These are phyloP conservation scores for Pontederia paniculata DNA, from an alignment of 176 grass and related monocot genomes.

Conservation along the genomic window DNA sequence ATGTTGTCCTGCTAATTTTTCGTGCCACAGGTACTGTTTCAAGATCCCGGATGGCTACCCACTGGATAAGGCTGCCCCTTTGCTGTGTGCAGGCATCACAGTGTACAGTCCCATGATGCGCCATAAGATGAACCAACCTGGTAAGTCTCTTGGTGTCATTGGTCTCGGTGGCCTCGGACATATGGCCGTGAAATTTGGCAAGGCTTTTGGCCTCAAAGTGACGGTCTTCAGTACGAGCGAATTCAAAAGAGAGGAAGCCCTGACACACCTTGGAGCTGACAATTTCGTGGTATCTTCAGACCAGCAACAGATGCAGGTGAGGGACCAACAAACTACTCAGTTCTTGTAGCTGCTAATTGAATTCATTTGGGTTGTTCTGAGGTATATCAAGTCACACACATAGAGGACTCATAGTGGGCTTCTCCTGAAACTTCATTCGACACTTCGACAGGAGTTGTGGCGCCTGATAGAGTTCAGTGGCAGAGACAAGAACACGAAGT, in stretches of 20 bases:
- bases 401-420: no score
- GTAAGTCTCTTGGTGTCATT: constrained; percentile 60
- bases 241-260: constrained; percentile 68
- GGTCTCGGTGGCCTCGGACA: constrained; percentile 67
- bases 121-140: constrained; percentile 78
- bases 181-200: constrained; percentile 78
- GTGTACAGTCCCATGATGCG: constrained; percentile 66
- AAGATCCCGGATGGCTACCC: constrained; percentile 72
- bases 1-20: not conserved
- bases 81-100: constrained; percentile 69
- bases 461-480: no score
- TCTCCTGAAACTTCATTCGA: no score
- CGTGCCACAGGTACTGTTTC: constrained; percentile 43
- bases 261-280: constrained; percentile 47
- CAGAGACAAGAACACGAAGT: no score
- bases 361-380: not conserved
- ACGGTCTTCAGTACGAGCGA: constrained; percentile 66
- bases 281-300: constrained; percentile 71
- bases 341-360: not conserved
- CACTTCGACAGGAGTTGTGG: no score
- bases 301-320: constrained; percentile 58
- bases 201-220: constrained; percentile 59
- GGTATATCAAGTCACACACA: no score
- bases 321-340: no score
- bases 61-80: constrained; percentile 50